A percentile compares a stretch with the other conserved stretches of the same genome.
Evolutionary conservation across 345 rosid species (phyloP).

Genomic region (Excoecaria cochinchinensis): DNA sequence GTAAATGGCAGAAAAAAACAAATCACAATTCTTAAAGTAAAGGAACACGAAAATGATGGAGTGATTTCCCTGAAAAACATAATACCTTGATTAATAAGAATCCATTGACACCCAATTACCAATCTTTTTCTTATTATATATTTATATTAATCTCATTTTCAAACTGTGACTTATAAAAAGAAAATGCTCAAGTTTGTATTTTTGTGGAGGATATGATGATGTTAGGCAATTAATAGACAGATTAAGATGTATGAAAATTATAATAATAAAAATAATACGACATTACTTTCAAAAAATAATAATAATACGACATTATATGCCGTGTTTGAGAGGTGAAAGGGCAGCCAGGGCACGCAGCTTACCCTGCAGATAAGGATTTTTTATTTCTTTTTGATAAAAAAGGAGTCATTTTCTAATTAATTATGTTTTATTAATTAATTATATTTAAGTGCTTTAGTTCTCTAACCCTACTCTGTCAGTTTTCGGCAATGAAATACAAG

Average conservation of each 20-base stretch:
- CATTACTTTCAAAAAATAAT: not conserved
- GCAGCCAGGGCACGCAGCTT: conserved; percentile 12
- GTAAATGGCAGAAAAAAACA: not conserved
- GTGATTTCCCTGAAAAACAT: not conserved
- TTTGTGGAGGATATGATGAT: not conserved
- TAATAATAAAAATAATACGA: not conserved
- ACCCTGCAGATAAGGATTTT: not conserved
- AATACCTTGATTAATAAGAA: not conserved
- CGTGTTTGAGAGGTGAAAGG: conserved; percentile 1
- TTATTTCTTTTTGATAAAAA: not conserved
- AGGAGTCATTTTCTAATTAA: too few relatives aligned
- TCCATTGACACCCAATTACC: not conserved
- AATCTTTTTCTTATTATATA: not conserved
- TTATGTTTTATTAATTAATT: not conserved
- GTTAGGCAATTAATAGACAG: not conserved
- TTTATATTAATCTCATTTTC: not conserved
- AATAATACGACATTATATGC: not conserved
- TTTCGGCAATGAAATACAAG: not conserved
- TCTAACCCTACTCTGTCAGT: not conserved
- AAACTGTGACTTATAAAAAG: not conserved
- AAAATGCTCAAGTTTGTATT: conserved; percentile 13
- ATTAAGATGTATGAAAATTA: not conserved
- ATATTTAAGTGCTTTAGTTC: not conserved
- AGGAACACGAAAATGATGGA: conserved; percentile 15
- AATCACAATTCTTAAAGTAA: not conserved